Evolutionary conservation across 1,139 yeast species (phyloP), one percentile per base, ranked within the genome.

Genomic region (Blastobotrys persicus): DNA sequence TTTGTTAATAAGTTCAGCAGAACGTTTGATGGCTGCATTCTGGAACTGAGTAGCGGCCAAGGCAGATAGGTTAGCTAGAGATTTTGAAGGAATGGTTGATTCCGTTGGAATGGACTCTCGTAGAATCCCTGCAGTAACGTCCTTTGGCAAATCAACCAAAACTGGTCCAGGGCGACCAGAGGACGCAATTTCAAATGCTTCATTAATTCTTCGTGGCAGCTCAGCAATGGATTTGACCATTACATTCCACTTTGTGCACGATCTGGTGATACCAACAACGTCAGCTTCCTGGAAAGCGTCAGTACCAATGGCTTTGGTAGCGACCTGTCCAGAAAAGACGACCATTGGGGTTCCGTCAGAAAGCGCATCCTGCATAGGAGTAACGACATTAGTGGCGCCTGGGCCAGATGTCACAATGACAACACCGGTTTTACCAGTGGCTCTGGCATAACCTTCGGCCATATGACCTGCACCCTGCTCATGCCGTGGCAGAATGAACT

Each of bases 391-490:
- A 49, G 98, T 92, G 43, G 98, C 98, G 64, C 98, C 98, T 13
- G 98, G 98, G 48, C 98, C 98, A 1, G 97, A 88, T 14, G 98
- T 92, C 47, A 92, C 98, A 63, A 92, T 76, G 51, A 92, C 98
- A 58, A 92, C 96, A 73, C 98, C 98, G n/a, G 97, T 94, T 69
- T 88, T 92, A 52, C 98, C 98, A 19, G 80, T 74, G 32, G 95
- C 98, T 60, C 95, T 79, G 50, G 98, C 98, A 62, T 92, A 92
- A 55, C 98, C 98, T 74, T 92, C 98, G 48, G 98, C 98, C 98
- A 92, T 92, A 71, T 92, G 98, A 46, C 98, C 98, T 18, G 98
- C 98, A 69, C 98, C 98, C 73, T 92, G 98, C 71, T 92, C 98
- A 68, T 92, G 98, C 65, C 95, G 81, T 47, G 98, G 98, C 60